Evolutionary conservation across 1,139 yeast genomes (phyloP).

Genomic region (Candida gigantensis): DNA sequence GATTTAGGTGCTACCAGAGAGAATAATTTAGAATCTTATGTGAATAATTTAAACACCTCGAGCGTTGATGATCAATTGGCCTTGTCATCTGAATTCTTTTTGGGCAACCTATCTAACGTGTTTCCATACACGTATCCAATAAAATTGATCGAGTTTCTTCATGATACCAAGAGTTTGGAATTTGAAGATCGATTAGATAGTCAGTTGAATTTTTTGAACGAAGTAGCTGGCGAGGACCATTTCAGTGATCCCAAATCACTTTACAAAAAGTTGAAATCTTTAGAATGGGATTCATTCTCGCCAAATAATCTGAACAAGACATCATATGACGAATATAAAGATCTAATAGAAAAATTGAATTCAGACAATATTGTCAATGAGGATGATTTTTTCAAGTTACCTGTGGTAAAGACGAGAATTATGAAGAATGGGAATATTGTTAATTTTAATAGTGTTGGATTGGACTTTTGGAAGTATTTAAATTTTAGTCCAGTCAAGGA

Average conservation of each 20-base stretch:
- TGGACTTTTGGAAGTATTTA: constrained; percentile 57
- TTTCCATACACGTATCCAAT: constrained; percentile 41
- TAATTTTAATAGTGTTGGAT: constrained; percentile 38
- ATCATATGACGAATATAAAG: constrained; percentile 25
- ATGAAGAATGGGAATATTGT: constrained; percentile 32
- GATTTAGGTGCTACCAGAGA: constrained; percentile 34
- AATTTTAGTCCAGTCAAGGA: constrained; percentile 55
- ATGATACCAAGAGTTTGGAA: constrained; percentile 23
- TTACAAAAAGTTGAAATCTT: constrained; percentile 24
- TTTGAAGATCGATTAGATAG: constrained; percentile 27
- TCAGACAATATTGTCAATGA: constrained; percentile 13
- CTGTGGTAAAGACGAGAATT: constrained; percentile 29
- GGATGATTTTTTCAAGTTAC: constrained; percentile 25
- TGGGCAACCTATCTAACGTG: constrained; percentile 19
- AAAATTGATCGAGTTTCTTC: constrained; percentile 32
- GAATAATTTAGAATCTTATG: constrained; percentile 17
- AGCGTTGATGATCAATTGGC: too few species aligned
- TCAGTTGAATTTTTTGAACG: constrained; percentile 42
- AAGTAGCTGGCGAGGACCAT: constrained; percentile 36
- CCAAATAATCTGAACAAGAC: constrained; percentile 19
- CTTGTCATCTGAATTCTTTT: constrained; percentile 9
- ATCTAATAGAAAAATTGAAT: constrained; percentile 15
- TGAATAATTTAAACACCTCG: constrained; percentile 2
- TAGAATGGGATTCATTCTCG: constrained; percentile 41
- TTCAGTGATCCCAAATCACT: constrained; percentile 31